Conservation (phyloP, 23 red algal species). For the Gracilaria gracilis region DNA sequence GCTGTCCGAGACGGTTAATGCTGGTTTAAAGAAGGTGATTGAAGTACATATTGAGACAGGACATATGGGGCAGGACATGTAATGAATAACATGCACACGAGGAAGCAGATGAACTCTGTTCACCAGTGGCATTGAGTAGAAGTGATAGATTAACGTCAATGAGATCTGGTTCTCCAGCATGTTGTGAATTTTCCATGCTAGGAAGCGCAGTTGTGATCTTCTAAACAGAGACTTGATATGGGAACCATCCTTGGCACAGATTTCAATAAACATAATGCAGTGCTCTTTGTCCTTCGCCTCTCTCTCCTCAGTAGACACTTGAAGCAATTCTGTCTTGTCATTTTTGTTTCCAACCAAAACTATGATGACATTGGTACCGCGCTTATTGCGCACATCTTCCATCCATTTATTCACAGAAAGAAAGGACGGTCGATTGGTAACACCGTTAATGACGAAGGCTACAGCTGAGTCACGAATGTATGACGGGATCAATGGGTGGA, state of each 20-base stretch:
- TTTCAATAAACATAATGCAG: slow-evolving; percentile 99
- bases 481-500: slow-evolving; percentile 97
- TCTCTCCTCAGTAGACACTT: slow-evolving; percentile 94
- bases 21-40: too few species aligned
- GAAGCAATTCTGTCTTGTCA: slow-evolving; percentile 82
- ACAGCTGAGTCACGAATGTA: slow-evolving; percentile 99
- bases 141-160: slow-evolving; percentile 93
- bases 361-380: slow-evolving; percentile 94
- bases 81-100: too few species aligned
- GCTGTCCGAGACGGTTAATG: too few species aligned
- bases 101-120: too few species aligned
- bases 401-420: slow-evolving; percentile 95
- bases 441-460: slow-evolving; percentile 96
- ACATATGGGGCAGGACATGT: too few species aligned
- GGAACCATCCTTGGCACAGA: slow-evolving; percentile 91
- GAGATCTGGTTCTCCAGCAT: slow-evolving; percentile 80
- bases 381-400: slow-evolving; percentile 95
- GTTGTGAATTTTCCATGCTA: slow-evolving; percentile 81
- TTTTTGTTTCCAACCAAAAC: slow-evolving; percentile 98
- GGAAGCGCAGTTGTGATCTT: slow-evolving; percentile 96
- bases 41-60: too few species aligned
- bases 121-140: too few species aligned
- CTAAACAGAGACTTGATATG: slow-evolving; percentile 98
- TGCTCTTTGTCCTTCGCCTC: slow-evolving; percentile 99
- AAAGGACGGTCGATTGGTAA: slow-evolving; percentile 92